phyloP scores from a whole-genome alignment of 129 eudicot genomes.

The Flaveria brownii region DNA sequence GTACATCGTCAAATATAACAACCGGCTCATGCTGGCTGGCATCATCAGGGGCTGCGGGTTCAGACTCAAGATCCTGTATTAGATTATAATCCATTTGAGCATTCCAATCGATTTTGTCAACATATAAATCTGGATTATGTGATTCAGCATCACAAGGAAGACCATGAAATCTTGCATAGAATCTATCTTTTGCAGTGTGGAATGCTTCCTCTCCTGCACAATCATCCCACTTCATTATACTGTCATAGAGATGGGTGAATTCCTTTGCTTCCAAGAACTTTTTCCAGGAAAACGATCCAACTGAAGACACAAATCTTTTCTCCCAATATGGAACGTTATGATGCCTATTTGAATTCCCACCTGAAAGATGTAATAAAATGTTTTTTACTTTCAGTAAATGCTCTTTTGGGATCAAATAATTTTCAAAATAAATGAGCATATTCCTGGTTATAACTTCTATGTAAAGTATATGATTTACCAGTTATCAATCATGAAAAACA shows the following conservation, averaged over 20 bases:
- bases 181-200: slow-evolving; percentile 55
- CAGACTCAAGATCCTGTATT: slow-evolving; percentile 43
- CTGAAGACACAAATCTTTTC: slow-evolving; percentile 58
- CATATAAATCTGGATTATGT: slow-evolving; percentile 75
- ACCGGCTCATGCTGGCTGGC: slow-evolving; percentile 36
- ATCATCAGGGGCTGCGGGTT: slow-evolving; percentile 16
- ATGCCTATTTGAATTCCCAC: slow-evolving; percentile 45
- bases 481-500: neutral
- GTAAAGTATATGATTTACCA: neutral
- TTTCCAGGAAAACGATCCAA: slow-evolving; percentile 67
- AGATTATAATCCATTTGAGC: slow-evolving; percentile 42
- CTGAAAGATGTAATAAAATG: slow-evolving; percentile 16
- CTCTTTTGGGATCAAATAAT: neutral
- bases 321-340: slow-evolving; percentile 64
- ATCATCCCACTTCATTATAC: slow-evolving; percentile 69
- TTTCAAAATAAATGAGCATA: neutral
- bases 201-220: slow-evolving; percentile 77
- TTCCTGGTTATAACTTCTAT: neutral
- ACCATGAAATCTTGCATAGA: slow-evolving; percentile 54
- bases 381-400: neutral
- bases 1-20: slow-evolving; percentile 49
- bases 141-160: slow-evolving; percentile 51
- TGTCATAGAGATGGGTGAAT: slow-evolving; percentile 48
- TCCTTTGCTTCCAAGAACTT: slow-evolving; percentile 55
- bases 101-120: slow-evolving; percentile 75